Evolutionary conservation across 1,139 yeast species (phyloP), one percentile per base, ranked within the genome.

Genomic region (Williopsis jadinii): DNA sequence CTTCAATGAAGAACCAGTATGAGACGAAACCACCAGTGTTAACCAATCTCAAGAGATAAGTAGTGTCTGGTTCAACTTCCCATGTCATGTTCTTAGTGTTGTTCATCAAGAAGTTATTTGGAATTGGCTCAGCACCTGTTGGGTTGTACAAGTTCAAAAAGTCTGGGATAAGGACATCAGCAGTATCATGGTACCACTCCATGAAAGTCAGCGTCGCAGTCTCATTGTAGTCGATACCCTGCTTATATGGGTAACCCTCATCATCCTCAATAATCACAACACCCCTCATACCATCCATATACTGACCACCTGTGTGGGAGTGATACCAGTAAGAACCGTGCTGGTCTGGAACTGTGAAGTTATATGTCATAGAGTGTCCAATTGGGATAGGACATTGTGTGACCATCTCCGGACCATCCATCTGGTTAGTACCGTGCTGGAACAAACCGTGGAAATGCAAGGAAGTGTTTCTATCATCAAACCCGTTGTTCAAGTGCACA

Each of bases 81-180:
- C 88, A 77, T 13, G 87, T 76, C 45, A 69, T 68, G 61, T 84
- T 82, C 59, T 71, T 76, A 8, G 94, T 78, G 58, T 88, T 87
- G 66, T 90, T 88, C 63, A 87, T 73, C 54, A 87, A 67, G 51
- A 84, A 60, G 58, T 79, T 80, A 55, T 83, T 80, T 3, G 97
- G 97, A 53, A 90, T 77, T 35, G 97, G 97, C 64, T 90, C 97
- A 30, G 97, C 96, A 50, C 97, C 97, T 6, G 96, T 85, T 36
- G 97, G 97, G 64, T 90, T 90, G 66, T 73, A 82, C 49, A 83
- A 63, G 50, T 69, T 75, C 66, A 86, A 59, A 66, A 88, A 88
- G 14, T 57, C 53, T 11, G 71, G 63, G 47, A 72, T 64, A 51
- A 88, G 69, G 15, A 59, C 71, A 37, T 71, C 71, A 36, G 81